phyloP scores from a whole-genome alignment of 805 yeast species.

The Wickerhamiella lipophila region DNA sequence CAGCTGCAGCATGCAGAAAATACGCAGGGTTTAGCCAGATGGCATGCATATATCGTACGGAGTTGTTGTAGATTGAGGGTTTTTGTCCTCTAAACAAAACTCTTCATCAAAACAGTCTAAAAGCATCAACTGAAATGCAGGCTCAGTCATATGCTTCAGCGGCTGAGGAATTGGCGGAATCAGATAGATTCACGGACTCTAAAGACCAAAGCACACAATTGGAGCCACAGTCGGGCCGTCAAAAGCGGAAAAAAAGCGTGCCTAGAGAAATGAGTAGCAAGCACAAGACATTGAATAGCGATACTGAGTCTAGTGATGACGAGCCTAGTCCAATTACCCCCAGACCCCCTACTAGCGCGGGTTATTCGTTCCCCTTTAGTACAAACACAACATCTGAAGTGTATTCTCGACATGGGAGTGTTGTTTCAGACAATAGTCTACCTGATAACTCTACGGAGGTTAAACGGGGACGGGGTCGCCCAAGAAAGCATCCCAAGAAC shows the following conservation, averaged over 20 bases:
- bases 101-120: not conserved
- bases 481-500: constrained; percentile 4
- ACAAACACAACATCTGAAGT: not conserved
- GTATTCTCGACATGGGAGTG: not conserved
- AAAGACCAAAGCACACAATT: not conserved
- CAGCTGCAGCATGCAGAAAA: not conserved
- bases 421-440: constrained; percentile 2
- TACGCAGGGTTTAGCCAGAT: constrained; percentile 1
- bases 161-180: not conserved
- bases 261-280: constrained; percentile 7
- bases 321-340: not conserved
- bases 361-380: not conserved
- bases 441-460: not conserved
- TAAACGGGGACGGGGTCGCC: constrained; percentile 11
- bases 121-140: not conserved
- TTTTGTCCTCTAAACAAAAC: not conserved
- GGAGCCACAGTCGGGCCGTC: not conserved
- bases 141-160: not conserved
- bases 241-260: not conserved
- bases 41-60: not conserved
- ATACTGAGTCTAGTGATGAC: not conserved
- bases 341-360: not conserved
- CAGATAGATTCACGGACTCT: not conserved
- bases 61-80: not conserved
- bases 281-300: constrained; percentile 4